Evolutionary conservation across 2,329 filamentous ascomycete species (phyloP).

Genomic region (Colletotrichum sp.): DNA sequence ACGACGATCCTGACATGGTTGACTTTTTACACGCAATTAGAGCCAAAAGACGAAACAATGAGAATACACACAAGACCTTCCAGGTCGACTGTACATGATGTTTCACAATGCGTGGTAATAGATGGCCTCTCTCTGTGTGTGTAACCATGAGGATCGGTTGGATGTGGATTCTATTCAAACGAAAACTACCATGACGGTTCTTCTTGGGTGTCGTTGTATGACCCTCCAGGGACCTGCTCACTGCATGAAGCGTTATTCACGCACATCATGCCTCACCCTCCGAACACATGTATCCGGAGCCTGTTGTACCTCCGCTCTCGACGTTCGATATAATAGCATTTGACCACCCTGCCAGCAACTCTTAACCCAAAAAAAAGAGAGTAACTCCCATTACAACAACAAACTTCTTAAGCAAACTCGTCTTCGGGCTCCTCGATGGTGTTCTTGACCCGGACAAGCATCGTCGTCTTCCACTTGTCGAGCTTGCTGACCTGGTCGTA

Average conservation of each 20-base stretch:
- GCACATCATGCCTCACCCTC: background rate
- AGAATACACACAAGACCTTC: background rate
- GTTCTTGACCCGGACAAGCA: slow-evolving; percentile 84
- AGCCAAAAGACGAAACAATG: background rate
- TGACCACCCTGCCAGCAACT: background rate
- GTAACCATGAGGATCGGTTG: background rate
- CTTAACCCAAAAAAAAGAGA: background rate
- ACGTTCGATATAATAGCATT: background rate
- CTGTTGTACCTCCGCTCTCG: background rate
- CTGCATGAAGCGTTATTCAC: background rate
- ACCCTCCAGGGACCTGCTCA: background rate
- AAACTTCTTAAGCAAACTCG: slow-evolving; percentile 41
- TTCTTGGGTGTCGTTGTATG: background rate
- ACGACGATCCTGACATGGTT: background rate
- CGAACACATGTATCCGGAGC: background rate
- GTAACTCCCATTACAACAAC: background rate
- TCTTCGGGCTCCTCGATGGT: slow-evolving; percentile 68
- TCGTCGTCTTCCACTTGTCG: slow-evolving; percentile 95
- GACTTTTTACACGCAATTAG: background rate
- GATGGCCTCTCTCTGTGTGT: background rate
- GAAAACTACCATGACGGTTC: background rate
- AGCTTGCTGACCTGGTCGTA: slow-evolving; percentile 93
- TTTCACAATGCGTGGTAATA: background rate
- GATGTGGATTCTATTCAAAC: slow-evolving; percentile 10
- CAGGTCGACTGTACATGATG: background rate